Evolutionary conservation across 2,329 filamentous ascomycete species (phyloP), one percentile per base, ranked within the genome.

Genomic region (Apiospora aurea): DNA sequence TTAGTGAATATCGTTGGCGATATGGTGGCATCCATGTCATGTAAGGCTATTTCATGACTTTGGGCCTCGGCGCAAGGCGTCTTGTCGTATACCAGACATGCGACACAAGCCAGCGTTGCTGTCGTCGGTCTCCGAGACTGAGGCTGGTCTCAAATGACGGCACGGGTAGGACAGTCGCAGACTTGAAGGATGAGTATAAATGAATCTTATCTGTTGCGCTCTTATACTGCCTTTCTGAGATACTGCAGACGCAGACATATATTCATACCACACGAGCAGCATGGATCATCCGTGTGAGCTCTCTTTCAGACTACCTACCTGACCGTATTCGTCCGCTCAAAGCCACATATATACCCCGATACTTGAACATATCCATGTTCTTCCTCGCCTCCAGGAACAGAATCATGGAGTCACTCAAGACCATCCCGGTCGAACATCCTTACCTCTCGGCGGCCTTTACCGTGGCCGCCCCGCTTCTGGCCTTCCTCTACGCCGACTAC

Each of bases 401-500:
- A 24, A 64, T 6, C 18, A 64, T 64, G 57, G 57, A 64, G 10
- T 64, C 57, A 34, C 57, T 64, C 57, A 41, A n/a, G 21, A n/a
- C 29, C 29, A 10, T 64, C 29, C 34, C 34, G 57, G 57, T 21
- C 18, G 10, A 41, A 18, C 57, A 64, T 8, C 57, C 57, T n/a
- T 64, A 41, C 34, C 57, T 64, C 29, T 64, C 53, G 29, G 53
- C 18, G 18, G 11, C 57, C 57, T 5, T 64, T 8, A 34, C 34
- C 57, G 21, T n/a, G 29, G 57, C 34, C 29, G n/a, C 46, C 29
- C 67, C 71, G 11, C 51, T 72, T 1, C 29, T 72, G 8, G 24
- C 51, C 16, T 10, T 70, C 18, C 34, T 69, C 26, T 70, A 67
- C 69, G 57, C 69, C 29, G 71, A 72, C 57, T 72, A 72, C 47